Evolutionary conservation across 2,329 filamentous ascomycete genomes (phyloP).

Genomic region (Microcyclosporella mali): DNA sequence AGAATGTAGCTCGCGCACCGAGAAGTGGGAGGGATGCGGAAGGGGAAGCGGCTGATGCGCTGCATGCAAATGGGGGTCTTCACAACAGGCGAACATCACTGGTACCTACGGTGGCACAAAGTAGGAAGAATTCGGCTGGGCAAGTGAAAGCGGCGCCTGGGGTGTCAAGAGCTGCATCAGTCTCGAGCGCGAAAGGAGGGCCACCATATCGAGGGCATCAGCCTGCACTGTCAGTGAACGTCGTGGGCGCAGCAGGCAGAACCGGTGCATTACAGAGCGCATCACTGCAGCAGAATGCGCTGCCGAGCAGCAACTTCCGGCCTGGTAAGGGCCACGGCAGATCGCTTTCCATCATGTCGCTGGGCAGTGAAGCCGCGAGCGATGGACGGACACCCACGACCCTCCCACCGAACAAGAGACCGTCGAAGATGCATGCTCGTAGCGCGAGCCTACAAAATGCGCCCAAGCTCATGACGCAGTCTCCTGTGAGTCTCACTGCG

Average conservation of each 20-base stretch:
- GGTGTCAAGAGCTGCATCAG: slow-evolving; percentile 17
- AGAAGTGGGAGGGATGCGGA: slow-evolving; percentile 28
- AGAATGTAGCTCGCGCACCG: slow-evolving; percentile 61
- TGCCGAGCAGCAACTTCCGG: slow-evolving; percentile 40
- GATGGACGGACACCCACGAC: slow-evolving; percentile 16
- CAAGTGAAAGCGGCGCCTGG: slow-evolving; percentile 11
- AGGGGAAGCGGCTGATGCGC: slow-evolving; percentile 15
- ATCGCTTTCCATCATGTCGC: slow-evolving; percentile 46
- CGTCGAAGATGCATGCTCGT: slow-evolving; percentile 61
- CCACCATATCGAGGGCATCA: slow-evolving; percentile 50
- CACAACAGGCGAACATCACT: slow-evolving; percentile 15
- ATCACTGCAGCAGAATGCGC: slow-evolving; percentile 16
- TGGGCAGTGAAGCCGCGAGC: slow-evolving; percentile 38
- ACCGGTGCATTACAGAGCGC: slow-evolving; percentile 19
- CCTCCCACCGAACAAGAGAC: slow-evolving; percentile 34
- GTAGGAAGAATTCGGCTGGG: slow-evolving; percentile 21
- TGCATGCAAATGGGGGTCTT: slow-evolving; percentile 26
- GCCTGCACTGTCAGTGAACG: slow-evolving; percentile 58
- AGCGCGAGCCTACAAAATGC: slow-evolving; percentile 77
- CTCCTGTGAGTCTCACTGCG: slow-evolving; percentile 11
- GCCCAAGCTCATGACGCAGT: slow-evolving; percentile 32
- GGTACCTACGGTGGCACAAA: slow-evolving; percentile 14
- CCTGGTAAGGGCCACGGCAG: slow-evolving; percentile 43
- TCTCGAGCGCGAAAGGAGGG: slow-evolving; percentile 15
- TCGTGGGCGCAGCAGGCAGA: slow-evolving; percentile 30